Base-by-base conservation (phyloP, 768 basidiomycete species). In the Pleurotus cornucopiae region DNA sequence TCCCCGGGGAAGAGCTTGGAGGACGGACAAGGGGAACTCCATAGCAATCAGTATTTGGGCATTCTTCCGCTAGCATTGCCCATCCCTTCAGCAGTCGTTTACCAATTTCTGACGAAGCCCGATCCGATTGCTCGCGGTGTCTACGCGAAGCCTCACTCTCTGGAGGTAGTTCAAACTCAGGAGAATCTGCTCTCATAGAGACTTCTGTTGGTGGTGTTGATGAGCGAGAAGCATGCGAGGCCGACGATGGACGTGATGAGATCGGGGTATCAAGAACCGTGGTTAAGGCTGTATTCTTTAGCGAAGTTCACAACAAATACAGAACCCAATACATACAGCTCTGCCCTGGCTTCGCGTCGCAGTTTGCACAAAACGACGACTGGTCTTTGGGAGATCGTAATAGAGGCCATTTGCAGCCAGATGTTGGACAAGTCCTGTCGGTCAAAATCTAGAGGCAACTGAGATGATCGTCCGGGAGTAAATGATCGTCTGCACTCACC, bases 61-160 rank as follows among this genome's bases (percentile, higher is more conserved):
- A 94, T 70, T 92, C 90, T 38, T 94, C 90, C 20, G 79, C 89
- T n/a, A 94, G 76, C 88, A 94, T 90, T 0, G 92, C 84, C 89
- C 90, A 94, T 40, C 89, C 92, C 61, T 83, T 84, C 46, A 94
- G 70, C 57, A 94, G 74, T 21, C 84, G 80, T 59, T 81, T 85
- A 44, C 89, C 93, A 26, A 94, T 89, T 64, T 88, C 88, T 49
- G 84, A 71, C 2, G 91, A 90, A 13, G 93, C 92, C 40, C 69
- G 72, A 66, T 94, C 91, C 2, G 89, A 91, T 67, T 94, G 91
- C 57, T 85, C 83, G 53, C 92, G 82, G 26, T 92, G 80, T 37
- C 81, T 81, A 20, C 83, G 71, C 20, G 76, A 78, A 60, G 85
- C 83, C 60, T 84, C 85, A 1, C 84, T 85, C 57, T 89, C 87